These are phyloP conservation scores for Phytophthora multivora DNA, from an alignment of 352 stramenopile genomes.

Conservation along the genomic window DNA sequence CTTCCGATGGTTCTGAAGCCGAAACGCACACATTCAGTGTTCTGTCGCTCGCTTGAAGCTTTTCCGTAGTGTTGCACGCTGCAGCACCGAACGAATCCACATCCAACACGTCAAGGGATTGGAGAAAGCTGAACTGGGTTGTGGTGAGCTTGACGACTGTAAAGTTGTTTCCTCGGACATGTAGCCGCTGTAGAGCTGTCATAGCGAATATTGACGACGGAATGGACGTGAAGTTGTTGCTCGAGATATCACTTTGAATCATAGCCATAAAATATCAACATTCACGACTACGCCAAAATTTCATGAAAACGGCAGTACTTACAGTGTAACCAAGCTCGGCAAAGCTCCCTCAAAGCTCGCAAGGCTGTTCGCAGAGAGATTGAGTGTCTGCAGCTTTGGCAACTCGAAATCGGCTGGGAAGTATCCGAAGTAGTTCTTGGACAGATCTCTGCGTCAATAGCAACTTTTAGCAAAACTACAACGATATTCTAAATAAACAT, in stretches of 20 bases:
- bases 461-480: background rate
- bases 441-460: slow-evolving; percentile 51
- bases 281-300: background rate
- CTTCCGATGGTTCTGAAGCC: background rate
- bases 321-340: slow-evolving; percentile 51
- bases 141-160: slow-evolving; percentile 37
- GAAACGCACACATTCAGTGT: slow-evolving; percentile 24
- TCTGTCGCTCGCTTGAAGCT: slow-evolving; percentile 17
- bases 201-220: slow-evolving; percentile 50
- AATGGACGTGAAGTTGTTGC: slow-evolving; percentile 53
- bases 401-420: slow-evolving; percentile 53
- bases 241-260: slow-evolving; percentile 50
- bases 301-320: slow-evolving; percentile 14
- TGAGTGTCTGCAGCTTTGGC: slow-evolving; percentile 45
- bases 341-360: slow-evolving; percentile 46
- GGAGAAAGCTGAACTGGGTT: slow-evolving; percentile 47
- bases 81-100: slow-evolving; percentile 40
- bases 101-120: slow-evolving; percentile 32
- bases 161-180: slow-evolving; percentile 53
- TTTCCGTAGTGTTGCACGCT: slow-evolving; percentile 26
- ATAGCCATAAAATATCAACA: background rate
- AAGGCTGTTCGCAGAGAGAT: slow-evolving; percentile 61
- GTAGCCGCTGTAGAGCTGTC: slow-evolving; percentile 38
- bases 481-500: background rate
- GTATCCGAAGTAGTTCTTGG: slow-evolving; percentile 62